Evolutionary conservation across 306 rosid species (phyloP).

Genomic region (Cicer chorassanicum): DNA sequence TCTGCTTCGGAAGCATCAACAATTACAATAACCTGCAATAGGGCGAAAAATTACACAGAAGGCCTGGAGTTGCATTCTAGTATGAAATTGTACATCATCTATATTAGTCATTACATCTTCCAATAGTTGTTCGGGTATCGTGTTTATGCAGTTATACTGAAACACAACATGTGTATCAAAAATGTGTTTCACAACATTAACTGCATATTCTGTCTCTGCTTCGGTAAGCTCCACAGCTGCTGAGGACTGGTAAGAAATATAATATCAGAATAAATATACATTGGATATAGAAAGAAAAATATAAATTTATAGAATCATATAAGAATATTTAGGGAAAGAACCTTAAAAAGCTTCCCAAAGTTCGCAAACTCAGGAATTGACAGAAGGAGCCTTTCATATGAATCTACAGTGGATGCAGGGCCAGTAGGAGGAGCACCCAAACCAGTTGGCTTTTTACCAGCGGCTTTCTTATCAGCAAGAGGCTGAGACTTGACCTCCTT

Average conservation of each 20-base stretch:
- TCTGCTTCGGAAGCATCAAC: slow-evolving; percentile 96
- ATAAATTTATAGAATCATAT: slow-evolving; percentile 22
- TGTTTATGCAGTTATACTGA: slow-evolving; percentile 97
- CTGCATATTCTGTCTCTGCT: slow-evolving; percentile 96
- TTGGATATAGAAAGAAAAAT: slow-evolving; percentile 31
- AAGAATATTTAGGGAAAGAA: slow-evolving; percentile 42
- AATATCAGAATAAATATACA: slow-evolving; percentile 42
- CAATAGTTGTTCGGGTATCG: slow-evolving; percentile 93
- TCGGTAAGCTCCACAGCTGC: slow-evolving; percentile 97
- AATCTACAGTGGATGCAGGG: slow-evolving; percentile 76
- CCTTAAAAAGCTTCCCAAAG: slow-evolving; percentile 97
- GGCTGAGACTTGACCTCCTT: slow-evolving; percentile 90
- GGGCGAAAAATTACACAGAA: slow-evolving; percentile 35
- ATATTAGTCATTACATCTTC: slow-evolving; percentile 67
- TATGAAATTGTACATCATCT: slow-evolving; percentile 21
- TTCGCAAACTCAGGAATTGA: slow-evolving; percentile 72
- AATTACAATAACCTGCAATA: slow-evolving; percentile 72
- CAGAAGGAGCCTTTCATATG: slow-evolving; percentile 78
- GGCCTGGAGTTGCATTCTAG: slow-evolving; percentile 31
- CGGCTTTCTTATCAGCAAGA: slow-evolving; percentile 89
- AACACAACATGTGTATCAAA: slow-evolving; percentile 87
- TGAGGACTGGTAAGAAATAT: slow-evolving; percentile 71
- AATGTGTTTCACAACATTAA: slow-evolving; percentile 92
- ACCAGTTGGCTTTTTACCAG: slow-evolving; percentile 88
- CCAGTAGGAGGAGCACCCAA: slow-evolving; percentile 82